These are phyloP conservation scores for Cantharellus anzutake DNA, from an alignment of 768 basidiomycete genomes.

Conservation along the genomic window DNA sequence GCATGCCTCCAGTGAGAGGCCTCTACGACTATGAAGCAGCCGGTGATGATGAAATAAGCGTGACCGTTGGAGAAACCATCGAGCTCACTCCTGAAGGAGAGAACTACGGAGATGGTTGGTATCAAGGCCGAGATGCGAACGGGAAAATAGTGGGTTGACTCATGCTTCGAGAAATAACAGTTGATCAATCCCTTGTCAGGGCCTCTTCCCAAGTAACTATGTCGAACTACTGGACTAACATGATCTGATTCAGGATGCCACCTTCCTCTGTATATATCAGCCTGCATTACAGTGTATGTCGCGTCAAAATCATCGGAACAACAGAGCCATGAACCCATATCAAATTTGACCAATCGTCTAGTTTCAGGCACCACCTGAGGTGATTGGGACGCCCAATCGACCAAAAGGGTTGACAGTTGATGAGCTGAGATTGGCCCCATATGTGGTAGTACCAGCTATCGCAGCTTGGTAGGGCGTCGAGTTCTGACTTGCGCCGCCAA, in stretches of 20 bases:
- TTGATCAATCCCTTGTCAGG: constrained; percentile 24
- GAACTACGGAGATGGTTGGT: constrained; percentile 64
- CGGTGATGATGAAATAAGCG: constrained; percentile 47
- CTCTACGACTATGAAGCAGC: constrained; percentile 61
- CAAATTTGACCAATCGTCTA: not conserved
- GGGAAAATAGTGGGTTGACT: constrained; percentile 9
- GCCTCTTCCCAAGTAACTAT: constrained; percentile 80
- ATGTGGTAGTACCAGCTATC: not conserved
- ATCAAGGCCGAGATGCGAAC: constrained; percentile 40
- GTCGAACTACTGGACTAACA: constrained; percentile 26
- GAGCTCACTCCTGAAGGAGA: constrained; percentile 50
- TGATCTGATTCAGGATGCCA: not conserved
- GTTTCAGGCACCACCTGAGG: not conserved
- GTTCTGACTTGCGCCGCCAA: not conserved
- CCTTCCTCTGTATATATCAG: too few species aligned
- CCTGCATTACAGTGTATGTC: too few species aligned
- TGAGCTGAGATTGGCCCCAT: not conserved
- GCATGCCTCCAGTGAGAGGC: constrained; percentile 39
- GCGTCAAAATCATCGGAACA: too few species aligned
- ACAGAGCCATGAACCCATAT: too few species aligned
- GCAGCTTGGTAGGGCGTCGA: not conserved
- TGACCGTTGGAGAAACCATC: constrained; percentile 41
- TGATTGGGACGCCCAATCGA: not conserved
- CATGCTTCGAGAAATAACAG: not conserved
- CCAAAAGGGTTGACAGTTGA: not conserved